Evolutionary conservation across 208 protist species (phyloP), one percentile per base, ranked within the genome.

Genomic region (Acanthamoeba triangularis): DNA sequence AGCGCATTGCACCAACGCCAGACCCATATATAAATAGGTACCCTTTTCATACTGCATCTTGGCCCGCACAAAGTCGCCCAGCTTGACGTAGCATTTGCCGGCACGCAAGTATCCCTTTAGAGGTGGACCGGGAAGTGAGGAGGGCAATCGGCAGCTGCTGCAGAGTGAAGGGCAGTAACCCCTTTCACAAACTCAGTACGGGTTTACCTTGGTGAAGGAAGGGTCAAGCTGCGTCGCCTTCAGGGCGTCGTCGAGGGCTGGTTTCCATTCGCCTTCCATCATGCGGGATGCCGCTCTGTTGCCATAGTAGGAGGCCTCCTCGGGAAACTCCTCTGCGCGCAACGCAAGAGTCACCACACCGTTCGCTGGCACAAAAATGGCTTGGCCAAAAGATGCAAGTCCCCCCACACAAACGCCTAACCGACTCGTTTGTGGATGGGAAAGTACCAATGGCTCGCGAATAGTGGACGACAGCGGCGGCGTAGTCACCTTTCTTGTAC

Each of bases 31-130:
- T 2, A 61, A 13, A 23, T 61, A 61, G 54, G 54, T 52, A 84
- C 76, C 95, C 49, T 63, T 41, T 33, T 93, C 88, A 54, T 96
- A 54, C 28, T 91, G 49, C n/a, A 69, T 20, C 41, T 72, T 20
- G 4, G 96, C 85, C 18, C 96, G 23, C 47, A 93, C 44, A 37
- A 96, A 96, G 82, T 93, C 35, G 47, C 95, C 96, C 44, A 97
- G 82, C n/a, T 92, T 85, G 10, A 65, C 28, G 47, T 96, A 97
- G 90, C 85, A 80, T 44, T 97, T 96, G 47, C 90, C 61, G 63
- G 90, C 94, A 67, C 96, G 96, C 13, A 94, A 63, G 56, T 97
- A 97, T 13, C 69, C 93, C 90, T 97, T 2, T 41, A 41, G 37
- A 3, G 37, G 37, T 41, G 37, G 37, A 41, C 37, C n/a, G 13